Evolutionary conservation across 176 grass and related monocot genomes (phyloP).

Genomic region (Oryza rufipogon): DNA sequence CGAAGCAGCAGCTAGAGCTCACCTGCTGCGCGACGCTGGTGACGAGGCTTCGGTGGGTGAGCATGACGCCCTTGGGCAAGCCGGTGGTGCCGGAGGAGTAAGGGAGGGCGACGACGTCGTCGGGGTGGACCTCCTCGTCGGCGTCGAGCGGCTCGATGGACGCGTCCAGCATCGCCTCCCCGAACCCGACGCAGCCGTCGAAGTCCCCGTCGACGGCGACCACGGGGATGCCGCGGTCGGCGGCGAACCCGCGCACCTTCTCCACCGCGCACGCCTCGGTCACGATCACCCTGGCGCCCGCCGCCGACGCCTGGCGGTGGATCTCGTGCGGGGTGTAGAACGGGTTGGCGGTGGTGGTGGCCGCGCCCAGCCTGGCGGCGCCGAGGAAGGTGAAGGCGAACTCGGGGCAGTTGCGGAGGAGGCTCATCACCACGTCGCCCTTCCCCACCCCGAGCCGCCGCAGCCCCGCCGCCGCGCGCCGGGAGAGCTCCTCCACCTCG

Average conservation of each 20-base stretch:
- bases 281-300: constrained; percentile 58
- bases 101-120: constrained; percentile 76
- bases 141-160: constrained; percentile 32
- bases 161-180: constrained; percentile 44
- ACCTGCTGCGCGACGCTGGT: constrained; percentile 95
- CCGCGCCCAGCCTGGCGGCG: constrained; percentile 61
- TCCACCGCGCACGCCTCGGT: constrained; percentile 75
- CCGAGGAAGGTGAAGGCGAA: constrained; percentile 90
- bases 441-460: constrained; percentile 49
- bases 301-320: constrained; percentile 67
- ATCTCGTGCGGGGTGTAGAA: constrained; percentile 87
- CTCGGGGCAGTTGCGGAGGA: constrained; percentile 78
- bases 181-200: constrained; percentile 52
- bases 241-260: constrained; percentile 69
- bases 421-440: constrained; percentile 76
- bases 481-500: constrained; percentile 55
- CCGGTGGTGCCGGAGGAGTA: constrained; percentile 93
- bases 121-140: constrained; percentile 56
- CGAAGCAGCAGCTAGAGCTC: not conserved
- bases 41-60: constrained; percentile 90
- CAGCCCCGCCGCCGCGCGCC: constrained; percentile 53
- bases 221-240: constrained; percentile 51
- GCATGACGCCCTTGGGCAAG: constrained; percentile 93
- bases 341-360: constrained; percentile 84
- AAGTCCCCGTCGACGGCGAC: constrained; percentile 46